phyloP scores from a whole-genome alignment of 306 rosid genomes.

The Castanopsis chinensis region DNA sequence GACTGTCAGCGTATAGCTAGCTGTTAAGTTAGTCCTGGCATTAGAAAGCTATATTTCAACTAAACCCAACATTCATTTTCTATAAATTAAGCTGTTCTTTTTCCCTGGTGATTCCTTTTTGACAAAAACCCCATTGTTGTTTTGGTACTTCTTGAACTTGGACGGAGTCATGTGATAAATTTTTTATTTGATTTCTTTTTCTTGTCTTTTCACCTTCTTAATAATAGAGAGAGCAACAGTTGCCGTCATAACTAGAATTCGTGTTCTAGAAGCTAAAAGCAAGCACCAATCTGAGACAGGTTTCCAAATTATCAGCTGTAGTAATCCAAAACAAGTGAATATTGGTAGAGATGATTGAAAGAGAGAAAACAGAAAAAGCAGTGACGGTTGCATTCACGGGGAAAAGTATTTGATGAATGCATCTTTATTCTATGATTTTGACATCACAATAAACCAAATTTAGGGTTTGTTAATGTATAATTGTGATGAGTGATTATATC shows the following conservation, averaged over 20 bases:
- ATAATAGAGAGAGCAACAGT: conserved; percentile 22
- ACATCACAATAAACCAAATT: too few relatives aligned
- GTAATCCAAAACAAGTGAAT: too few relatives aligned
- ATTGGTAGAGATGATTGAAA: too few relatives aligned
- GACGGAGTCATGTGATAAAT: neutral
- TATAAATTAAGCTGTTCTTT: neutral
- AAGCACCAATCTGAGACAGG: conserved; percentile 6
- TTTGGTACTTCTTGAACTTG: neutral
- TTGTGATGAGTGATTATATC: too few relatives aligned
- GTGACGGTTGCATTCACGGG: too few relatives aligned
- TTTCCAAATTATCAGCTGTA: neutral
- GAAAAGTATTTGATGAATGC: too few relatives aligned
- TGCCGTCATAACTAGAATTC: conserved; percentile 24
- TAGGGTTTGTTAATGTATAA: too few relatives aligned
- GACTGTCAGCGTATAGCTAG: conserved; percentile 2
- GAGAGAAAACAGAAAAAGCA: too few relatives aligned
- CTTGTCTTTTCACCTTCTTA: neutral
- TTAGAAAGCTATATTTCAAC: conserved; percentile 39
- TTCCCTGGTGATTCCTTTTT: neutral
- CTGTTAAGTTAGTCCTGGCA: neutral
- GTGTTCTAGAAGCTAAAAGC: conserved; percentile 36
- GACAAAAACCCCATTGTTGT: neutral
- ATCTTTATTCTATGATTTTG: too few relatives aligned
- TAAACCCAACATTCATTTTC: neutral
- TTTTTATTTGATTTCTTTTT: neutral